Conservation (phyloP, 345 rosid genomes). For the Microcos paniculata region DNA sequence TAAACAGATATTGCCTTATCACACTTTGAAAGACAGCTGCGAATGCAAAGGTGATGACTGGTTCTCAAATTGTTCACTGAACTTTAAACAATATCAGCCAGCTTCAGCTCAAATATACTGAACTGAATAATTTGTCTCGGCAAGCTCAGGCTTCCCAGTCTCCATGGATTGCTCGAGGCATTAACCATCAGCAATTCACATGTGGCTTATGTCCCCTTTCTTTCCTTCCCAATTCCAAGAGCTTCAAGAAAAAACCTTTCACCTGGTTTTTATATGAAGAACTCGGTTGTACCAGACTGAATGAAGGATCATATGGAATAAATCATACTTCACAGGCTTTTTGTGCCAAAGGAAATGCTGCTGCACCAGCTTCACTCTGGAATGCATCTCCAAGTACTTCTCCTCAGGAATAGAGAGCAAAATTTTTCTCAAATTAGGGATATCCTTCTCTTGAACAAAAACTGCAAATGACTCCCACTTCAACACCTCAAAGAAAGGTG, state of each 20-base stretch:
- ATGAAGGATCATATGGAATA: constrained; percentile 82
- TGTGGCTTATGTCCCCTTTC: background rate
- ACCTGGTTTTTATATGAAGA: constrained; percentile 42
- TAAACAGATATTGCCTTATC: background rate
- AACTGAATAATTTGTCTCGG: background rate
- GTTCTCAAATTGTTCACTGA: background rate
- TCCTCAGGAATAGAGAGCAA: constrained; percentile 62
- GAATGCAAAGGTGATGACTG: background rate
- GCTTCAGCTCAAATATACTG: background rate
- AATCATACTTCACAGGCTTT: constrained; percentile 65
- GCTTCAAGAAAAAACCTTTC: constrained; percentile 17
- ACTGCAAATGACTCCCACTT: constrained; percentile 80
- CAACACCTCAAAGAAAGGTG: constrained; percentile 81
- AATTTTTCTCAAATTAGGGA: constrained; percentile 64
- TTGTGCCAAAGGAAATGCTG: constrained; percentile 91
- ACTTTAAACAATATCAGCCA: background rate
- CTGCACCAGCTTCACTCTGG: constrained; percentile 62
- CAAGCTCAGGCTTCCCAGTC: background rate
- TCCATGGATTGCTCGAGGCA: background rate
- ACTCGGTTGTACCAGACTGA: constrained; percentile 78
- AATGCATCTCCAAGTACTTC: constrained; percentile 63
- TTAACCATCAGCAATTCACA: background rate
- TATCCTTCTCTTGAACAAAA: constrained; percentile 72
- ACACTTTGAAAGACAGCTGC: background rate
- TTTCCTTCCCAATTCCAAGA: background rate